phyloP scores from a whole-genome alignment of 345 rosid genomes.

The Clarkia xantiana region DNA sequence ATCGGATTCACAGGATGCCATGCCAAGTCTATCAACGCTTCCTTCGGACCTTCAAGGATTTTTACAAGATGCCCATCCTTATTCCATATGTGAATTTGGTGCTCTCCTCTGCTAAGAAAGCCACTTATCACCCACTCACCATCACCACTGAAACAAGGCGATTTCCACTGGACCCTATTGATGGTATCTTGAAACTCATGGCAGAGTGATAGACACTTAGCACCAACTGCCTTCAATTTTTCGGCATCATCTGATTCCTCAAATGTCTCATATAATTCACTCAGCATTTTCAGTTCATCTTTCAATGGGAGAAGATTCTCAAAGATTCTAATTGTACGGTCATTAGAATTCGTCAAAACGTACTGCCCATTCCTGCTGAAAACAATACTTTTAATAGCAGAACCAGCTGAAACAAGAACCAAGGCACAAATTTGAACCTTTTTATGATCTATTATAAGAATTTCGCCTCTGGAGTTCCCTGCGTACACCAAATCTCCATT shows the following conservation, averaged over 20 bases:
- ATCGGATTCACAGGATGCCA: slow-evolving; percentile 99
- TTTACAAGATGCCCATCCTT: slow-evolving; percentile 92
- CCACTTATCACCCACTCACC: slow-evolving; percentile 99
- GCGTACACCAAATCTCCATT: slow-evolving; percentile 82
- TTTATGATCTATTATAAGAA: slow-evolving; percentile 69
- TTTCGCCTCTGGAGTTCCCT: slow-evolving; percentile 93
- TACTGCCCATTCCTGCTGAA: slow-evolving; percentile 84
- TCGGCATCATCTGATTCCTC: slow-evolving; percentile 50
- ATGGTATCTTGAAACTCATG: slow-evolving; percentile 96
- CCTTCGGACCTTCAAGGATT: slow-evolving; percentile 99
- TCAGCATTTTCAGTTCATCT: slow-evolving; percentile 36
- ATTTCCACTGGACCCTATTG: slow-evolving; percentile 96
- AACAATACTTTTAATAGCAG: slow-evolving; percentile 70
- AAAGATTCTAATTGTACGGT: slow-evolving; percentile 76
- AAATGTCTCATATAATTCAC: slow-evolving; percentile 26
- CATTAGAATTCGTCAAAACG: slow-evolving; percentile 89
- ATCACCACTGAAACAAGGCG: slow-evolving; percentile 96
- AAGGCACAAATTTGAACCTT: slow-evolving; percentile 49
- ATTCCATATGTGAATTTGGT: slow-evolving; percentile 98
- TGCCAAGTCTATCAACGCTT: slow-evolving; percentile 83
- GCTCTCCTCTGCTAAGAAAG: slow-evolving; percentile 96
- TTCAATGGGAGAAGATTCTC: slow-evolving; percentile 80
- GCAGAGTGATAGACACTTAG: slow-evolving; percentile 63
- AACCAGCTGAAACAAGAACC: slow-evolving; percentile 51
- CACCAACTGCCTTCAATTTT: slow-evolving; percentile 64